Base-by-base conservation (phyloP, 169 alveolate genomes). In the Plasmodium malariae region DNA sequence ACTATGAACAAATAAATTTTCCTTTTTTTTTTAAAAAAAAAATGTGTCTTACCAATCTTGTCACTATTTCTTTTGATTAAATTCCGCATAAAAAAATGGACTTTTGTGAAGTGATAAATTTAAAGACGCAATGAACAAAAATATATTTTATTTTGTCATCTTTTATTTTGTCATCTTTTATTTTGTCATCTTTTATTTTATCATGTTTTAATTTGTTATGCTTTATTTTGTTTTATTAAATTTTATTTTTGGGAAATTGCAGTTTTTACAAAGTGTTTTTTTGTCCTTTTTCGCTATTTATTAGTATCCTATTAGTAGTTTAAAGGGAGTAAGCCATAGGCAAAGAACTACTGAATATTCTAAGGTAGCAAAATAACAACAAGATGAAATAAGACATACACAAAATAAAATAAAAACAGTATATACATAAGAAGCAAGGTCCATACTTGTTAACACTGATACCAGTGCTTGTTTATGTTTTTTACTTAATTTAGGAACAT, bases 261-360 rank as follows among this genome's bases (percentile, higher is more conserved):
- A 32, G 5, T 30, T 21, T 9, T 40, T 5, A 40, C 5, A 40
- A 40, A 9, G 2, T 34, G 28, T 36, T 30, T n/a, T 67, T 67
- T 30, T 37, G 7, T 67, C 7, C 17, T 26, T 73, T 55, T 54
- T 57, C 37, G 32, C 7, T 54, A 34, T 63, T 40, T 26, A 54
- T 51, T 55, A 76, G 89, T 76, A 62, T 43, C 89, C 89, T 32
- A 30, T 17, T 24, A 73, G 71, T 45, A 59, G 17, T 9, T 55
- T 37, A 57, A 62, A 37, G 71, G 71, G 55, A 73, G 67, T 45
- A 24, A 36, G 32, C 19, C 73, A 73, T 49, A 73, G 87, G 59
- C 87, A 73, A 48, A 55, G 49, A 9, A 45, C 73, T 63, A 73
- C 30, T 7, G 72, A 73, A 48, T 37, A 34, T 32, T 37, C 48